These are phyloP conservation scores for Spergularia azorica DNA, from an alignment of 179 eudicot species.

Conservation along the genomic window DNA sequence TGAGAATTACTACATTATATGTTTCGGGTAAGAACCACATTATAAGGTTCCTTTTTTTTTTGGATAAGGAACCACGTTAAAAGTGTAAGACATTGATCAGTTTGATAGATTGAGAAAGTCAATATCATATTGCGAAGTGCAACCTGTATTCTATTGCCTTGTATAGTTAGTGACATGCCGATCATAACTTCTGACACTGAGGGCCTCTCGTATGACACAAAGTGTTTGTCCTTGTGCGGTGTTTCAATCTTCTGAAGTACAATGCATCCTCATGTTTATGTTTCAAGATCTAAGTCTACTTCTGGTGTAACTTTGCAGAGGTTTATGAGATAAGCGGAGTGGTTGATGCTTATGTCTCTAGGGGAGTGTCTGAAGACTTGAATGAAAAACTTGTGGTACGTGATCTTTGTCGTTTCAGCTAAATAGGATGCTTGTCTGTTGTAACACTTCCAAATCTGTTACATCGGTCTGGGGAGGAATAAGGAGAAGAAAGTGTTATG, in stretches of 20 bases:
- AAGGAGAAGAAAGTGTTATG: too few species aligned
- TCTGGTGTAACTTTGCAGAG: constrained; percentile 43
- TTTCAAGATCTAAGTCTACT: background rate
- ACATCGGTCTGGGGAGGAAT: too few species aligned
- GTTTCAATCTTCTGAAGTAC: background rate
- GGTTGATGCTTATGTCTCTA: constrained; percentile 64
- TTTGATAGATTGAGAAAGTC: constrained; percentile 3
- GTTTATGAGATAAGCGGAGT: constrained; percentile 43
- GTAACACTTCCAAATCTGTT: too few species aligned
- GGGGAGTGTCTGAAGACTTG: constrained; percentile 52
- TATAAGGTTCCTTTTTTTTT: too few species aligned
- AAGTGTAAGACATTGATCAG: background rate
- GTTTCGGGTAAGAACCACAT: background rate
- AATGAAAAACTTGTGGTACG: constrained; percentile 69
- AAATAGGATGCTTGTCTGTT: background rate
- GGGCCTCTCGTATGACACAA: background rate
- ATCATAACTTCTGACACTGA: background rate
- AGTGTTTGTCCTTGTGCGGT: background rate
- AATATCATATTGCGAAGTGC: background rate
- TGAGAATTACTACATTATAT: background rate
- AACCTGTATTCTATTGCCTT: background rate
- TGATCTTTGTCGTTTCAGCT: constrained; percentile 7
- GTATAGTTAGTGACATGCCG: background rate
- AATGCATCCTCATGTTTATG: background rate
- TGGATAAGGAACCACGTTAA: too few species aligned